phyloP scores from a whole-genome alignment of 2,329 filamentous ascomycete genomes.

The Sporothrix variecibatus region DNA sequence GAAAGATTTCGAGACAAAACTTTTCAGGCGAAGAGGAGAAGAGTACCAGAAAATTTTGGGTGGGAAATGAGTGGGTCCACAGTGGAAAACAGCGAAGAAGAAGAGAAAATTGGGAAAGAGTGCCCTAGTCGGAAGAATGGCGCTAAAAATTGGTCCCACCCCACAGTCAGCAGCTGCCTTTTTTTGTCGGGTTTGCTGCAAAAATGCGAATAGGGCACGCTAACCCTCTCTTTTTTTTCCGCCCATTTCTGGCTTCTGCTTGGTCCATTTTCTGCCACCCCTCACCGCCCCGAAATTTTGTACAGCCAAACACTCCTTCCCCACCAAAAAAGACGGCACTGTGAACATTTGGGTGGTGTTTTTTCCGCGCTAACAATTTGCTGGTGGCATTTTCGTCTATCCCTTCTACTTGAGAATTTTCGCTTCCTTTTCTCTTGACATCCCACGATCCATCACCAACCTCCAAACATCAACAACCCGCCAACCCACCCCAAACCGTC shows the following conservation, averaged over 20 bases:
- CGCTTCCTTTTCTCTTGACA: constrained; percentile 6
- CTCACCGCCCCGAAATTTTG: constrained; percentile 27
- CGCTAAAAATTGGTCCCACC: not conserved
- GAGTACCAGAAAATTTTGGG: constrained; percentile 1
- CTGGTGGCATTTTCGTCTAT: constrained; percentile 15
- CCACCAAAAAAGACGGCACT: constrained; percentile 25
- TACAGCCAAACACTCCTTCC: not conserved
- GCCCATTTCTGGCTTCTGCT: not conserved
- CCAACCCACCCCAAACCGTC: constrained; percentile 42
- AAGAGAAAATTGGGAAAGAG: constrained; percentile 1
- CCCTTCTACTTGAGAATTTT: constrained; percentile 15
- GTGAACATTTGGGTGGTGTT: constrained; percentile 32
- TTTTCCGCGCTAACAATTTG: not conserved
- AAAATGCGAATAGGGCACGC: constrained; percentile 27
- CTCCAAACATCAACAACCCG: constrained; percentile 28
- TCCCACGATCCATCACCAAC: constrained; percentile 34
- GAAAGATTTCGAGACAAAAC: constrained; percentile 16
- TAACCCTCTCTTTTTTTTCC: constrained; percentile 23
- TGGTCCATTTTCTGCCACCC: constrained; percentile 21
- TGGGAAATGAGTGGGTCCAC: constrained; percentile 1
- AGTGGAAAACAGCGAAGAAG: not conserved
- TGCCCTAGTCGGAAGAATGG: not conserved
- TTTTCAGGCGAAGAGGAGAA: constrained; percentile 14
- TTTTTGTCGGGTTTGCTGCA: not conserved
- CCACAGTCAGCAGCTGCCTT: not conserved